A percentile compares a stretch with the other conserved stretches of the same genome.
Conservation (phyloP, 2,329 filamentous ascomycete species). For the Penicillium sp. region DNA sequence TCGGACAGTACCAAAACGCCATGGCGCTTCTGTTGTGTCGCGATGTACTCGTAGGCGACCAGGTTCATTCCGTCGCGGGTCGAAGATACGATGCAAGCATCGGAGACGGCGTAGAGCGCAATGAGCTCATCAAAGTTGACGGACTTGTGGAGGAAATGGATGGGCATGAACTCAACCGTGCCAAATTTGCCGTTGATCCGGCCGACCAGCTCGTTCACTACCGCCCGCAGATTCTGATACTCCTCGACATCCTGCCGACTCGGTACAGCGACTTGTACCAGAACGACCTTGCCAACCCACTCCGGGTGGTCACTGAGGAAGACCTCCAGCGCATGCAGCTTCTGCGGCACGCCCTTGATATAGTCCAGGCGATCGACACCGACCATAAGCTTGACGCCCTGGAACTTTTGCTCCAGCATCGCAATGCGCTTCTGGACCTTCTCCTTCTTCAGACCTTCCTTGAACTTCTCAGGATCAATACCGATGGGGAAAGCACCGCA, state of each 20-base stretch:
- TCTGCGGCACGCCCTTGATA: constrained; percentile 98
- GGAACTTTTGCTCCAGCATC: constrained; percentile 82
- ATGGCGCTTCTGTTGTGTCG: constrained; percentile 83
- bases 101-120: constrained; percentile 86
- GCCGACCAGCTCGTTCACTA: constrained; percentile 94
- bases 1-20: constrained; percentile 94
- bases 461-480: constrained; percentile 95
- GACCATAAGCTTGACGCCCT: constrained; percentile 93
- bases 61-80: constrained; percentile 99
- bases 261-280: constrained; percentile 94
- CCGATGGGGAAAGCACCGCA: constrained; percentile 97
- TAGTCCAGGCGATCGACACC: constrained; percentile 96
- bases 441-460: constrained; percentile 79
- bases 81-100: constrained; percentile 87
- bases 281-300: constrained; percentile 95
- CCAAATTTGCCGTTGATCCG: constrained; percentile 95
- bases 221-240: constrained; percentile 91
- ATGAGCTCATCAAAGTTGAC: constrained; percentile 93
- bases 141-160: constrained; percentile 97
- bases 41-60: constrained; percentile 97
- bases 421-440: constrained; percentile 86
- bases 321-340: constrained; percentile 91
- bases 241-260: constrained; percentile 95
- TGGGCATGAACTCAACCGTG: constrained; percentile 98
- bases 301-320: constrained; percentile 96